Base-by-base conservation (phyloP, 2,329 filamentous ascomycete species). In the Sporothrix globosa region DNA sequence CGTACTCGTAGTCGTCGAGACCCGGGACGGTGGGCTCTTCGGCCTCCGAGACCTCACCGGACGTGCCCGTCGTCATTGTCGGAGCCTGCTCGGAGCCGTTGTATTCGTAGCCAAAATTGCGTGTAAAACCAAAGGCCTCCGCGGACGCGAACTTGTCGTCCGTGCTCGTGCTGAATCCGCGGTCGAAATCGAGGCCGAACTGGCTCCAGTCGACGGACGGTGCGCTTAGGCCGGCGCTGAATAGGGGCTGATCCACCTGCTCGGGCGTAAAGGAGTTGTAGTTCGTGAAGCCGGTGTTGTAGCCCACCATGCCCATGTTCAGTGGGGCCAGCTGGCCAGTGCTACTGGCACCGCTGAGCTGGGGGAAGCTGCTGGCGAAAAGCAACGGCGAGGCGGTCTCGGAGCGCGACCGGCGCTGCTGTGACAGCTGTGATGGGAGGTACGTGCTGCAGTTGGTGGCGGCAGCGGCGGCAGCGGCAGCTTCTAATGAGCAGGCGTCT, bases 1-100 rank as follows among this genome's bases (percentile, higher is more conserved):
- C 80, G 67, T 80, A 79, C 72, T 85, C 79, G 68, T 76, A 79
- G 4, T 80, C 78, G 52, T 81, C 80, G 39, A 83, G 79, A 68
- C 80, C 80, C 53, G 81, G 78, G 27, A 79, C 79, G 30, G 80
- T 77, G 66, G 85, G 84, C 74, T 90, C 88, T 72, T 90, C 89
- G 5, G 87, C 87, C 76, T 90, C 88, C 11, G 88, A 90, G 10
- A 90, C 88, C 72, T 91, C 88, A 48, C 88, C 88, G 14, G 88
- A 91, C 10, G 87, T 90, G 11, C 87, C 83, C 76, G 86, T 82
- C 72, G 87, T 85, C 75, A 90, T 77, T 65, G 85, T 81, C 66
- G 84, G 83, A 39, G 85, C 82, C 73, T 85, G 85, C 75, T 87
- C 86, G n/a, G 83, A 85, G 73, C 82, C 84, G 74, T 79, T 82